Evolutionary conservation across 441 rosid species (phyloP).

Genomic region (Arabidopsis lyrata): DNA sequence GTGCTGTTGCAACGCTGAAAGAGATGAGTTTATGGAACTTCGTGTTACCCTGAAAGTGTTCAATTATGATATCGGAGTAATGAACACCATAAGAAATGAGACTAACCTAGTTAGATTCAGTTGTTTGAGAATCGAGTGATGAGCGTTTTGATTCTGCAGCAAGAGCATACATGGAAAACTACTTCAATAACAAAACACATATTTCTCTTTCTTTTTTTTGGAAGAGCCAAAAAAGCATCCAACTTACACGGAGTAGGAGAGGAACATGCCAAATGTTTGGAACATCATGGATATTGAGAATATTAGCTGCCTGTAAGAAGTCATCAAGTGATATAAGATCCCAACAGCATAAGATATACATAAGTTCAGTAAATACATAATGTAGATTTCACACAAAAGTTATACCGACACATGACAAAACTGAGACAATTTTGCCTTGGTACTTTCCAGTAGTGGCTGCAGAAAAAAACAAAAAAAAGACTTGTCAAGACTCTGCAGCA

Average conservation of each 20-base stretch:
- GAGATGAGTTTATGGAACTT: conserved; percentile 39
- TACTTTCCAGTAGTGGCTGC: conserved; percentile 69
- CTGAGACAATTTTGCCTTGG: conserved; percentile 78
- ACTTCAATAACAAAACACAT: conserved; percentile 27
- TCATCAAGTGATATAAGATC: conserved; percentile 37
- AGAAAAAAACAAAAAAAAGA: conserved; percentile 25
- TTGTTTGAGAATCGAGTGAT: conserved; percentile 66
- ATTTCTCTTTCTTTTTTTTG: conserved; percentile 12
- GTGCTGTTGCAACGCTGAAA: conserved; percentile 65
- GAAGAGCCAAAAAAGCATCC: conserved; percentile 35
- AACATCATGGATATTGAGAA: conserved; percentile 78
- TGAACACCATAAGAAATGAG: conserved; percentile 24
- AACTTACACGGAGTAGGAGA: conserved; percentile 69
- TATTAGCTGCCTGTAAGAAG: conserved; percentile 61
- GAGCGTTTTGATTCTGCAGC: conserved; percentile 76
- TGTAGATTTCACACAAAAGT: conserved; percentile 34
- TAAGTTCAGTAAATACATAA: conserved; percentile 18
- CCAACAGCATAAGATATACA: conserved; percentile 17
- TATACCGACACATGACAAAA: conserved; percentile 81
- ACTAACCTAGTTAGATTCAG: conserved; percentile 64
- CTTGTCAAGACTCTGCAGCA: conserved; percentile 28
- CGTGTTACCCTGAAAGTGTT: conserved; percentile 35
- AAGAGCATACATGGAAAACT: conserved; percentile 36
- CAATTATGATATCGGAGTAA: conserved; percentile 25
- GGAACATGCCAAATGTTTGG: conserved; percentile 89